phyloP scores from a whole-genome alignment of 208 protist genomes.

The Crithidia acanthocephali region DNA sequence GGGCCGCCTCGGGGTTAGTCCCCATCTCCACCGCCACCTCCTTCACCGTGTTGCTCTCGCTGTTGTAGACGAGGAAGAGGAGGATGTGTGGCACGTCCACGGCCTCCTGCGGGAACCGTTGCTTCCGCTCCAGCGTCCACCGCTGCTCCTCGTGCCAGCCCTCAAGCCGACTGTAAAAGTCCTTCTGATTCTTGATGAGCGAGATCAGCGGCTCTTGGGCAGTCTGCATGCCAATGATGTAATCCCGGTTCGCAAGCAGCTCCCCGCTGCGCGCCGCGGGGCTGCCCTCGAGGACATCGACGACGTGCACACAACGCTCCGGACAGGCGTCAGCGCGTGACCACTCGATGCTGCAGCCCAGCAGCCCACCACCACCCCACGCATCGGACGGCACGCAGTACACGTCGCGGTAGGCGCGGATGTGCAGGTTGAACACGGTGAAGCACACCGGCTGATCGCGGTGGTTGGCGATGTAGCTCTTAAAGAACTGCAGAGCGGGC shows the following conservation, averaged over 20 bases:
- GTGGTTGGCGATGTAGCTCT: conserved; percentile 49
- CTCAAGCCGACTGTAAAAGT: conserved; percentile 71
- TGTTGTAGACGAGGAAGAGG: conserved; percentile 80
- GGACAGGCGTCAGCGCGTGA: conserved; percentile 30
- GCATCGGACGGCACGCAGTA: conserved; percentile 26
- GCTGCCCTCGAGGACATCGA: conserved; percentile 60
- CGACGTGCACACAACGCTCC: conserved; percentile 66
- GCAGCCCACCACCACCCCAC: conserved; percentile 65
- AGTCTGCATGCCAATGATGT: conserved; percentile 89
- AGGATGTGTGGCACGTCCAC: conserved; percentile 48
- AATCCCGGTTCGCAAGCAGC: conserved; percentile 62
- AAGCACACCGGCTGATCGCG: conserved; percentile 51
- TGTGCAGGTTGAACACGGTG: conserved; percentile 71
- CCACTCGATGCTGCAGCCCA: conserved; percentile 92
- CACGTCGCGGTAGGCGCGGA: conserved; percentile 67
- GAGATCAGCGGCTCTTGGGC: conserved; percentile 62
- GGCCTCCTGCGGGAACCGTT: conserved; percentile 21
- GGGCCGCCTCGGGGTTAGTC: conserved; percentile 42
- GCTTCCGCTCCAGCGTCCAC: conserved; percentile 33
- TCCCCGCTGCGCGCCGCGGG: conserved; percentile 53
- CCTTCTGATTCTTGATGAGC: conserved; percentile 61
- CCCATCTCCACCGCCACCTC: conserved; percentile 78
- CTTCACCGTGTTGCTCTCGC: conserved; percentile 64
- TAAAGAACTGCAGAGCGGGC: conserved; percentile 55
- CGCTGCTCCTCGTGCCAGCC: conserved; percentile 63